Evolutionary conservation across 2,329 filamentous ascomycete genomes (phyloP), one percentile per base, ranked within the genome.

Genomic region (Diaporthe citriasiana): DNA sequence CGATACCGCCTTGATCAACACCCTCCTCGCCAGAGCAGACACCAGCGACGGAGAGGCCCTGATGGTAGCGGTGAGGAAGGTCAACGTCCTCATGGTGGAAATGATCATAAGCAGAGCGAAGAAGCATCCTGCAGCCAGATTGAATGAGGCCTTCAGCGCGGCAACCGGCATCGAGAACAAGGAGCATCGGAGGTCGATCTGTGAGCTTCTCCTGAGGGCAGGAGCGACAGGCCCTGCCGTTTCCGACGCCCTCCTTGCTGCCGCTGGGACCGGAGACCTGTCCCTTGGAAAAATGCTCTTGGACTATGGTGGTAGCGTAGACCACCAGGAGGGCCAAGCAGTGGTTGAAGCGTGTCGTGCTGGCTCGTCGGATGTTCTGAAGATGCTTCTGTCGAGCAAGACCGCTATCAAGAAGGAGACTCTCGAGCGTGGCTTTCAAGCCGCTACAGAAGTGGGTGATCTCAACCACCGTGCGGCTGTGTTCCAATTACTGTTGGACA

Each of bases 341-440:
- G 83, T 91, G 12, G 82, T 90, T 1, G 86, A 89, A 76, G 88
- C 89, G 0, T 89, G 88, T 42, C 84, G 86, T 2, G 85, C 86
- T 0, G 89, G 89, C 0, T 85, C 86, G 0, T 79, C 84, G 0
- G 85, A 86, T 5, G 85, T 91, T 7, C 78, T 91, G 4, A 79
- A 83, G 50, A 86, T 90, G 79, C 81, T 91, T 0, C 80, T 91
- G 0, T 83, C 81, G 33, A 83, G 85, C 1, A 83, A 84, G 33
- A 79, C 78, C 0, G 78, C 84, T 5, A 79, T 85, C 0, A 83
- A 83, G 15, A 84, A 84, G 63, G 78, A 80, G 9, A 88, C 85
- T 0, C 79, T 91, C 4, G 83, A 86, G 40, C 84, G 84, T 51
- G 88, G 86, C 0, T 91, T 91, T 57, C 87, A 90, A 74, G 89